phyloP scores from a whole-genome alignment of 2,329 filamentous ascomycete species.

The Phyllosticta citriasiana region DNA sequence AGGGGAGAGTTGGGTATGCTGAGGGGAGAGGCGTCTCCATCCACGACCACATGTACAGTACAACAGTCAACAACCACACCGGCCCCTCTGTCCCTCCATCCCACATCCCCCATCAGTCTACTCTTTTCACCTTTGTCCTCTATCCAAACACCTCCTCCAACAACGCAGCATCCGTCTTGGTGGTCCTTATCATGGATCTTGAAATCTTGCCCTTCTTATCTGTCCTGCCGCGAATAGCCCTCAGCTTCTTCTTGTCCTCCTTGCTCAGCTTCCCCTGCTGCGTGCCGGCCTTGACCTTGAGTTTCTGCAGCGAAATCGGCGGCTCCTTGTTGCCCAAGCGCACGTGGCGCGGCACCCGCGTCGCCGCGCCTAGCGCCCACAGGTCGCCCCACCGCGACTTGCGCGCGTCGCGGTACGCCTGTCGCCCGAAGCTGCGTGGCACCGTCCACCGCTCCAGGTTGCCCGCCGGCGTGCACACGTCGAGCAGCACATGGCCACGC shows the following conservation, averaged over 20 bases:
- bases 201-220: slow-evolving; percentile 31
- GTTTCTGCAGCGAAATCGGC: slow-evolving; percentile 23
- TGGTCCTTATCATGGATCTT: slow-evolving; percentile 4
- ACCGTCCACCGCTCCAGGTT: slow-evolving; percentile 90
- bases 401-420: slow-evolving; percentile 83
- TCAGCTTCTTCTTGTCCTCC: slow-evolving; percentile 28
- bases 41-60: background rate
- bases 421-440: slow-evolving; percentile 66
- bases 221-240: slow-evolving; percentile 29
- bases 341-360: slow-evolving; percentile 52
- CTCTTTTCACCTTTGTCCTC: too few species aligned
- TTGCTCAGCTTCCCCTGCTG: slow-evolving; percentile 20
- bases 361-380: slow-evolving; percentile 93
- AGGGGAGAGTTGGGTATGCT: background rate
- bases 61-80: background rate
- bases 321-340: slow-evolving; percentile 45
- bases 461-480: slow-evolving; percentile 80
- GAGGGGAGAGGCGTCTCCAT: background rate
- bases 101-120: too few species aligned
- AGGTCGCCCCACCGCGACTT: slow-evolving; percentile 88
- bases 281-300: slow-evolving; percentile 17
- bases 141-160: background rate
- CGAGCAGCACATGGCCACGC: slow-evolving; percentile 76
- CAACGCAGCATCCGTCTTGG: background rate
- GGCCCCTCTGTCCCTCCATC: too few species aligned